Evolutionary conservation across 192 early-diverging fungal species (phyloP).

Genomic region (Mortierella hygrophila): DNA sequence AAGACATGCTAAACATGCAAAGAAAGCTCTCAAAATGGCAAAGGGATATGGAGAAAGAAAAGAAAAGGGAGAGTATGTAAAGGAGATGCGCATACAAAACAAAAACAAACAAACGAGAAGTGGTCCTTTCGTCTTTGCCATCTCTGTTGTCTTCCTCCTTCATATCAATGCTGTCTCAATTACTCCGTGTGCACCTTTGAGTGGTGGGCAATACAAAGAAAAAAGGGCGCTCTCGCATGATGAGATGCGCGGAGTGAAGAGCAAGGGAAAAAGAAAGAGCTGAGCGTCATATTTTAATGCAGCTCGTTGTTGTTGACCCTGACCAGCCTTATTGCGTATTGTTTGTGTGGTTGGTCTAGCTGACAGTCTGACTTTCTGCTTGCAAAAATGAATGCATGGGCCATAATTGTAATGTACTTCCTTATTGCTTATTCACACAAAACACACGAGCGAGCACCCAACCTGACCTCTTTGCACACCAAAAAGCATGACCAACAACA

Average conservation of each 20-base stretch:
- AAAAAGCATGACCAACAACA: conserved; percentile 7
- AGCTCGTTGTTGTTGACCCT: background rate
- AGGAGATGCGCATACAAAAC: background rate
- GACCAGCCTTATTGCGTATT: background rate
- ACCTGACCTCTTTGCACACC: conserved; percentile 4
- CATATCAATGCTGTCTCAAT: background rate
- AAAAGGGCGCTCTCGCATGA: background rate
- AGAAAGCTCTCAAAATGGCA: background rate
- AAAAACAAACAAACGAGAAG: background rate
- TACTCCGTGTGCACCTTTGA: background rate
- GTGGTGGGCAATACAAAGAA: background rate
- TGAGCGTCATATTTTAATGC: background rate
- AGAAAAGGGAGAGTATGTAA: background rate
- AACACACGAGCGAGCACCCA: background rate
- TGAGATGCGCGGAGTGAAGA: background rate
- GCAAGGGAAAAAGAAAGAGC: background rate
- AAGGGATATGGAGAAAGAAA: background rate
- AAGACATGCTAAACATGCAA: background rate
- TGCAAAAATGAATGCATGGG: background rate
- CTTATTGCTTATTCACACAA: background rate
- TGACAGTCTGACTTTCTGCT: background rate
- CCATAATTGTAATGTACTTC: background rate
- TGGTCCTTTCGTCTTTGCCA: background rate
- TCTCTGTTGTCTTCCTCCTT: background rate
- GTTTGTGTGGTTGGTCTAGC: background rate